Base-by-base conservation (phyloP, 257 asterid genomes). In the Thymus quinquecostatus region DNA sequence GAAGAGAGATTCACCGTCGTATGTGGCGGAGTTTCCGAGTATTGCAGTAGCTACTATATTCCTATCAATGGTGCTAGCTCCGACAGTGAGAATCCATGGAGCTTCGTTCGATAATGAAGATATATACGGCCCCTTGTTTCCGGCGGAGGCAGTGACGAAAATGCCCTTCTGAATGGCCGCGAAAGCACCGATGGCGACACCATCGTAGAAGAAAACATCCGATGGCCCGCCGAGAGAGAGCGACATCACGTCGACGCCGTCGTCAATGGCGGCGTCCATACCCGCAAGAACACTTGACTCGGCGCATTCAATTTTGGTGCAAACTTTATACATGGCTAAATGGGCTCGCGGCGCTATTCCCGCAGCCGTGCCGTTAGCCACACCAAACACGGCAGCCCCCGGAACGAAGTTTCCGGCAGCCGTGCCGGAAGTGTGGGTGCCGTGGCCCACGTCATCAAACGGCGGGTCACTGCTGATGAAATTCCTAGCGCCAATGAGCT, bases 341-440 rank as follows among this genome's bases (percentile, higher is more conserved):
- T 84, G 89, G 30, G 91, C 88, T 0, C 64, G 71, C 7, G 89
- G 87, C 0, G 89, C 87, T 6, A 78, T 43, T 2, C 3, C 91
- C 91, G 2, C 47, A 1, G 47, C 47, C 7, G 47, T 41, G 7
- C 89, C 91, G 21, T 80, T 80, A 1, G 88, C 91, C 6, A 72
- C 75, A 0, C 91, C 88, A 3, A 74, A 81, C 0, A 83, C 73
- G 51, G 73, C 75, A 1, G 87, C 91, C 0, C 79, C 82, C 0
- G 48, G n/a, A 28, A 83, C 90, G 27, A 76, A 77, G 33, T 58
- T 79, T 53, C 91, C 91, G 0, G 85, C 91, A 8, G 91, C 91
- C 0, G 87, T 86, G 71, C 87, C 68, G 5, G 88, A 78, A 1
- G 88, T 83, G 70, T 83, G 91, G 0, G 87, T 76, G 21, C 90